Conservation (phyloP, 2,329 filamentous ascomycete genomes). For the Sphaceloma murrayae region DNA sequence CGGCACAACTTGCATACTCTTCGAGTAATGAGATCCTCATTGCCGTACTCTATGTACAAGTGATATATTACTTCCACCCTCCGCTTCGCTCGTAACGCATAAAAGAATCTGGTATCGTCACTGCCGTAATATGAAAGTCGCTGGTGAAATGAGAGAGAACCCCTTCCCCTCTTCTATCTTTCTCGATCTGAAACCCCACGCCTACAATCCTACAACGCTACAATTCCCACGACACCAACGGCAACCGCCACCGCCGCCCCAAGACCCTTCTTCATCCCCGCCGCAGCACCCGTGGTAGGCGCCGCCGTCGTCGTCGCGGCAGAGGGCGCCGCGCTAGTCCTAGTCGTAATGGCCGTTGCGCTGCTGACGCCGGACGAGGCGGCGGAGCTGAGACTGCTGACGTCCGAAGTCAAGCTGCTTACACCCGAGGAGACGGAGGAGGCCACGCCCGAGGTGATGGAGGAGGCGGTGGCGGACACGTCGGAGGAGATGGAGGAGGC, state of each 20-base stretch:
- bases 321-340: too few species aligned
- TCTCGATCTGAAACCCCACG: too few species aligned
- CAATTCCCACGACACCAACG: background rate
- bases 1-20: too few species aligned
- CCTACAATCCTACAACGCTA: background rate
- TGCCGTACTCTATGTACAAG: constrained; percentile 9
- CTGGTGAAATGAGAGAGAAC: too few species aligned
- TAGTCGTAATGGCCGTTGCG: background rate
- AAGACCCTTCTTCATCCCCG: background rate
- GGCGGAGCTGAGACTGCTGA: constrained; percentile 1
- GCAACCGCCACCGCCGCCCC: constrained; percentile 8
- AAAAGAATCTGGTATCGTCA: constrained; percentile 8
- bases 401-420: background rate
- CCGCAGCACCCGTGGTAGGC: constrained; percentile 16
- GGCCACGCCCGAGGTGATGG: background rate
- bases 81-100: constrained; percentile 6
- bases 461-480: background rate
- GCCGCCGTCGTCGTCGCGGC: constrained; percentile 11
- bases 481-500: background rate
- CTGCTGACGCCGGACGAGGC: background rate
- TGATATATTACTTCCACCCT: background rate
- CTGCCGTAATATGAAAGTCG: background rate
- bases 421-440: background rate
- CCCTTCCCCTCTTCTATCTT: background rate
- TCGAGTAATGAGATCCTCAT: too few species aligned